These are phyloP conservation scores for Cadophora sp. DNA, from an alignment of 2,329 filamentous ascomycete genomes.

Conservation along the genomic window DNA sequence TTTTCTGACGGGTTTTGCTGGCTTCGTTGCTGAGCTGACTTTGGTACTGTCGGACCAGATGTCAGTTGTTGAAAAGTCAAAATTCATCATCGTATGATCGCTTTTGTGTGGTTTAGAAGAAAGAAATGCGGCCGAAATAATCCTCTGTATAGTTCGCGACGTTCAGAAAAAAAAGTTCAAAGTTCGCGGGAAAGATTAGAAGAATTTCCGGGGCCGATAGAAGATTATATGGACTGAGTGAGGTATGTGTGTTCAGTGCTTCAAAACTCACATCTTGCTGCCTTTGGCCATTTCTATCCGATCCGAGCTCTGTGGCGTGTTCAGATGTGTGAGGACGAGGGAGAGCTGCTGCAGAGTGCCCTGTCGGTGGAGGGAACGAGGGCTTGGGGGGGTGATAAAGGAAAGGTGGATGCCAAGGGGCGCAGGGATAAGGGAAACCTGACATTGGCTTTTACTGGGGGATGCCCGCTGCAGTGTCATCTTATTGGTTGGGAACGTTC, in stretches of 20 bases:
- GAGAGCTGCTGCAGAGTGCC: slow-evolving; percentile 14
- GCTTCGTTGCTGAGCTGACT: slow-evolving; percentile 10
- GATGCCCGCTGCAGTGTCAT: neutral
- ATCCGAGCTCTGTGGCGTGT: slow-evolving; percentile 17
- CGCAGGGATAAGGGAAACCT: slow-evolving; percentile 1
- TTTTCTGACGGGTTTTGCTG: slow-evolving; percentile 35
- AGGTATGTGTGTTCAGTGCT: neutral
- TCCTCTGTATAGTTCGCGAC: too few species aligned
- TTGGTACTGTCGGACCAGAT: slow-evolving; percentile 16
- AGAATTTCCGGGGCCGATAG: neutral
- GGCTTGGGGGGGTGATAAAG: slow-evolving; percentile 20
- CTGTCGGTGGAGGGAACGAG: slow-evolving; percentile 7
- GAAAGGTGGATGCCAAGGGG: slow-evolving; percentile 9
- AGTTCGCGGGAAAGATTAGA: neutral
- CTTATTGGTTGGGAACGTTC: neutral
- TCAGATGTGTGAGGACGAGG: slow-evolving; percentile 12
- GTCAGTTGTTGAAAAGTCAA: slow-evolving; percentile 19
- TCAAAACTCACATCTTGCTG: slow-evolving; percentile 20
- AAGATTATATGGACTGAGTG: slow-evolving; percentile 16
- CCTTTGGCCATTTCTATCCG: slow-evolving; percentile 19
- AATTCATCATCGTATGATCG: slow-evolving; percentile 15
- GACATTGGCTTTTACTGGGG: neutral
- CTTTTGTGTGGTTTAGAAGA: neutral
- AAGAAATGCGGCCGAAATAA: neutral
- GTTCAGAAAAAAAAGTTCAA: neutral